phyloP scores from a whole-genome alignment of 2,329 filamentous ascomycete genomes.

The Arthrocladium fulminans region DNA sequence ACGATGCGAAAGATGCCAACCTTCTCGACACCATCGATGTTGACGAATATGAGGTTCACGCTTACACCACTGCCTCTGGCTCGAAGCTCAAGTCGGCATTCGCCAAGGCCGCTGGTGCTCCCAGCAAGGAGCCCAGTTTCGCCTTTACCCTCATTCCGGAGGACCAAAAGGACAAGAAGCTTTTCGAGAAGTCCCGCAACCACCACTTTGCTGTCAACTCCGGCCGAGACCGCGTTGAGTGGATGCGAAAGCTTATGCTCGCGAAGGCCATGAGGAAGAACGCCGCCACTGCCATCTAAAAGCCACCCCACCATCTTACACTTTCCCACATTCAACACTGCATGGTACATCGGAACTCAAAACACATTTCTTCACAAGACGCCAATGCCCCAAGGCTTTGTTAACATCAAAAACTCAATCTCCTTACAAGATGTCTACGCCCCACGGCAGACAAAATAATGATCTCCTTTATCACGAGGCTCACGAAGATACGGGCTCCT shows the following conservation, averaged over 20 bases:
- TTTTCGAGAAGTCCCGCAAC: constrained; percentile 54
- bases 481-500: background rate
- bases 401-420: background rate
- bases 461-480: background rate
- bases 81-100: constrained; percentile 82
- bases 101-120: constrained; percentile 47
- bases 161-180: constrained; percentile 31
- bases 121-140: constrained; percentile 31
- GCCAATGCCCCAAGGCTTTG: background rate
- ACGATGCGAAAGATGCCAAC: constrained; percentile 23
- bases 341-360: background rate
- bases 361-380: background rate
- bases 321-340: background rate
- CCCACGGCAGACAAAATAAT: background rate
- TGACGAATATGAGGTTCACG: constrained; percentile 33
- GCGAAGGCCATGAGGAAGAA: constrained; percentile 31
- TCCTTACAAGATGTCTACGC: background rate
- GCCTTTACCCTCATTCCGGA: constrained; percentile 36
- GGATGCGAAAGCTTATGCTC: constrained; percentile 49
- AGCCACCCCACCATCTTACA: no score
- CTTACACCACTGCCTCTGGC: constrained; percentile 51
- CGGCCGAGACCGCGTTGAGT: constrained; percentile 87
- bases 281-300: background rate
- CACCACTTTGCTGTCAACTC: constrained; percentile 88
- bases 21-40: constrained; percentile 31